These are phyloP conservation scores for Aspergillus novoparasiticus DNA, from an alignment of 2,329 filamentous ascomycete genomes.

Conservation along the genomic window DNA sequence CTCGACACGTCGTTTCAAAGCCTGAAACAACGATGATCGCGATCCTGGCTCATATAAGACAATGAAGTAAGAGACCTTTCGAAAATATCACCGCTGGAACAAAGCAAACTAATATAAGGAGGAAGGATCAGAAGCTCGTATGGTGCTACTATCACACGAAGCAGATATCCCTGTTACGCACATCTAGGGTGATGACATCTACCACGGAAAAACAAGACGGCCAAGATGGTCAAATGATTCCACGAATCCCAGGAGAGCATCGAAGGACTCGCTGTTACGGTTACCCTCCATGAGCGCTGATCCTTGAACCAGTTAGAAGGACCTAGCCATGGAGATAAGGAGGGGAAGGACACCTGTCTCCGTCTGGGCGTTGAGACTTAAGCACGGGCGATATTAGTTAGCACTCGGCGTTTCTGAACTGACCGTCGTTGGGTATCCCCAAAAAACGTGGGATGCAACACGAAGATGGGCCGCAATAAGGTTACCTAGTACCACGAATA, in stretches of 20 bases:
- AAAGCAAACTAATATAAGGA: neutral
- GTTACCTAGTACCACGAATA: neutral
- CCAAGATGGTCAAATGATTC: slow-evolving; percentile 4
- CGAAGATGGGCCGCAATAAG: neutral
- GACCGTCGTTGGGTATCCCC: too few species aligned
- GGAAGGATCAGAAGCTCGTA: neutral
- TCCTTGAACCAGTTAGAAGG: neutral
- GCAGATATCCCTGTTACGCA: neutral
- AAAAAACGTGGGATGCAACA: neutral
- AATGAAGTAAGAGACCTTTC: neutral
- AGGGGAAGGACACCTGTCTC: neutral
- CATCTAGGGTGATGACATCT: neutral
- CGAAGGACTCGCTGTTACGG: neutral
- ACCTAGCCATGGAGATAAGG: neutral
- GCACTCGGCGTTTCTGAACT: neutral
- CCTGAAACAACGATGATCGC: neutral
- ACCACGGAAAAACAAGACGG: slow-evolving; percentile 8
- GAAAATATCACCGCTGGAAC: too few species aligned
- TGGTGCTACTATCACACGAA: neutral
- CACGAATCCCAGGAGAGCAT: slow-evolving; percentile 9
- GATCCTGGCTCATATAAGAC: neutral
- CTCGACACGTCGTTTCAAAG: neutral
- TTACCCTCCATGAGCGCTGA: neutral
- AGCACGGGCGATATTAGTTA: too few species aligned
- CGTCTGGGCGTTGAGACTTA: neutral